These are phyloP conservation scores for Phytophthora citrophthora DNA, from an alignment of 352 stramenopile genomes.

Conservation along the genomic window DNA sequence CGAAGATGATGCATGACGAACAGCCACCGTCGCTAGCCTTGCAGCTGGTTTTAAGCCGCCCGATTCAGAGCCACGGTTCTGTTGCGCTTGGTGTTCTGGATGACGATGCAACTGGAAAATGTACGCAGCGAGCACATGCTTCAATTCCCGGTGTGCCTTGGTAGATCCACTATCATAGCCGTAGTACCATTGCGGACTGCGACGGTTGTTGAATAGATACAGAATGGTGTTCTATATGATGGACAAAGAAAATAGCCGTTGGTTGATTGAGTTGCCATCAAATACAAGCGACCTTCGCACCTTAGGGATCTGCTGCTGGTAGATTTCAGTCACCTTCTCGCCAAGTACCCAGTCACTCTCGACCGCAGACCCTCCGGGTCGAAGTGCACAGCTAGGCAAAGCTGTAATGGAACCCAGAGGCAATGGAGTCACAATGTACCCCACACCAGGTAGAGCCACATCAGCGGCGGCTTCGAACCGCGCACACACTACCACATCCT, in stretches of 20 bases:
- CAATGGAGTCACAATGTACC: slow-evolving; percentile 1
- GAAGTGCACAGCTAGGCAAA: background rate
- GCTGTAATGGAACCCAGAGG: slow-evolving; percentile 4
- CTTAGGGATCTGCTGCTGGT: slow-evolving; percentile 29
- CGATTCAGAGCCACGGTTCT: too few species aligned
- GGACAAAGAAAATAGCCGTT: background rate
- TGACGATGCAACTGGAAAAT: slow-evolving; percentile 27
- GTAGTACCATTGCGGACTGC: slow-evolving; percentile 47
- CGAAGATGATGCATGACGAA: slow-evolving; percentile 25
- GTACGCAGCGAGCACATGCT: slow-evolving; percentile 42
- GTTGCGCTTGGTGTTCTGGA: background rate
- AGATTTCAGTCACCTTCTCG: slow-evolving; percentile 25
- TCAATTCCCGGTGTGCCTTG: slow-evolving; percentile 41
- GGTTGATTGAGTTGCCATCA: background rate
- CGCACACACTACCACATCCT: slow-evolving; percentile 32
- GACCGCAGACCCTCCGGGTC: background rate
- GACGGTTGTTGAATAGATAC: slow-evolving; percentile 46
- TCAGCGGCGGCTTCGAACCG: slow-evolving; percentile 31
- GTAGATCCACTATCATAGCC: slow-evolving; percentile 49
- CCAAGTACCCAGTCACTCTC: slow-evolving; percentile 36
- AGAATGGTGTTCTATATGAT: slow-evolving; percentile 32
- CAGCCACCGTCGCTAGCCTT: slow-evolving; percentile 24
- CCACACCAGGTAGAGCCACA: background rate
- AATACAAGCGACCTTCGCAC: slow-evolving; percentile 8
- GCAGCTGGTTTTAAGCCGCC: background rate